Evolutionary conservation across 306 rosid genomes (phyloP).

Genomic region (Mimosa pudica): DNA sequence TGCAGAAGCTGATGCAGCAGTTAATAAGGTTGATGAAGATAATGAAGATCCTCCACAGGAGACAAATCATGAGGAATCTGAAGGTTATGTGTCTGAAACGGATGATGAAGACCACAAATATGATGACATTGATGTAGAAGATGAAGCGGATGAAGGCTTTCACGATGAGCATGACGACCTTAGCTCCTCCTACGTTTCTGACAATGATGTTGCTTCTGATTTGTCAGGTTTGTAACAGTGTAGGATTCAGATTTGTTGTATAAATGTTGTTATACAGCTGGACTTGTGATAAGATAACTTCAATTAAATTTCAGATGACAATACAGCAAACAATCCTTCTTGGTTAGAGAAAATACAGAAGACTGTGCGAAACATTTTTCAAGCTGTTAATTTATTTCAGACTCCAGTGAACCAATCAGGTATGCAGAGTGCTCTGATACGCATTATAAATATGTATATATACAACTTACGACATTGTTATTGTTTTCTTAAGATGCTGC

Average conservation of each 20-base stretch:
- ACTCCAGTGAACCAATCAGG: conserved; percentile 91
- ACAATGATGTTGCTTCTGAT: conserved; percentile 59
- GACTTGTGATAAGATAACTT: conserved; percentile 32
- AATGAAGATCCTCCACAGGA: conserved; percentile 46
- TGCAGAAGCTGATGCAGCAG: conserved; percentile 46
- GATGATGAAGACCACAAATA: conserved; percentile 69
- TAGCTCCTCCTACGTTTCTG: conserved; percentile 66
- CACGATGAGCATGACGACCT: conserved; percentile 61
- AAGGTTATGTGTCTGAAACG: conserved; percentile 79
- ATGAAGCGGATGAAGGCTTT: conserved; percentile 59
- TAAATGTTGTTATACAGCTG: conserved; percentile 25
- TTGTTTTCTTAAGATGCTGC: conserved; percentile 73
- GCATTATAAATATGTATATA: conserved; percentile 1
- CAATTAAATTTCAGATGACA: conserved; percentile 48
- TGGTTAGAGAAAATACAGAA: conserved; percentile 84
- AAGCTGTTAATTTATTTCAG: conserved; percentile 84
- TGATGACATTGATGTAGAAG: conserved; percentile 56
- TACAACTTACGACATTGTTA: conserved; percentile 37
- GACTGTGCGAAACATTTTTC: conserved; percentile 63
- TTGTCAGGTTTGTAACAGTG: conserved; percentile 64
- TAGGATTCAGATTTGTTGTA: conserved; percentile 30
- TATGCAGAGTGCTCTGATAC: conserved; percentile 33
- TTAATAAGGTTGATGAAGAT: conserved; percentile 48
- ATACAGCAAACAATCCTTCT: conserved; percentile 67
- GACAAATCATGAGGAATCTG: conserved; percentile 56